Evolutionary conservation across 495 filamentous ascomycete species (phyloP).

Genomic region (Aspergillus taichungensis): DNA sequence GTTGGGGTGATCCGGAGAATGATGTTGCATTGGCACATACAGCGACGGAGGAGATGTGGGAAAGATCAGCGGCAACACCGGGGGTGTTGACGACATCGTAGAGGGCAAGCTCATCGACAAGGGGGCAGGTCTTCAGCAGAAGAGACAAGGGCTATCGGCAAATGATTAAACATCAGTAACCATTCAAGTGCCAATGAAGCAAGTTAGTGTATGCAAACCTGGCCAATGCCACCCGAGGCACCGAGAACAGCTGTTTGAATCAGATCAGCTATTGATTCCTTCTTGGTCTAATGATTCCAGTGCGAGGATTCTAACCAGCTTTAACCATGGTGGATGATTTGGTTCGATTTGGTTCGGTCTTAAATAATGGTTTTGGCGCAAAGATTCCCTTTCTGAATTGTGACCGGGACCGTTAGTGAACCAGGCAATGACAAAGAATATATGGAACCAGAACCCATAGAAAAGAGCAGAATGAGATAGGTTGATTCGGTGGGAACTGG

Average conservation of each 20-base stretch:
- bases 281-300: neutral
- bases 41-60: constrained; percentile 90
- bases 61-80: constrained; percentile 89
- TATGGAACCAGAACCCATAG: too few relatives aligned
- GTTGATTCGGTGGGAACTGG: too few relatives aligned
- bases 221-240: constrained; percentile 96
- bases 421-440: too few relatives aligned
- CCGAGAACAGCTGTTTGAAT: constrained; percentile 71
- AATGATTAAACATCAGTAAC: constrained; percentile 3
- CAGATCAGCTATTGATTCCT: constrained; percentile 1
- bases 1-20: too few relatives aligned
- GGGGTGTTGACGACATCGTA: constrained; percentile 99
- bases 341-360: too few relatives aligned
- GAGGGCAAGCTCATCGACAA: constrained; percentile 82
- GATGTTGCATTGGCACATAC: constrained; percentile 44
- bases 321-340: constrained; percentile 64
- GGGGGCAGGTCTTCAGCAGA: constrained; percentile 77
- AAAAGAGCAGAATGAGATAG: too few relatives aligned
- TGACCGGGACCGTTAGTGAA: too few relatives aligned
- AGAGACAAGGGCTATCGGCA: constrained; percentile 77
- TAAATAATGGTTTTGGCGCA: too few relatives aligned
- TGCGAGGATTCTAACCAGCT: constrained; percentile 52
- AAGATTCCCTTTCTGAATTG: too few relatives aligned
- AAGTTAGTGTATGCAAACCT: constrained; percentile 45
- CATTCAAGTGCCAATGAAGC: neutral